These are phyloP conservation scores for Pleurotus ostreatus DNA, from an alignment of 768 basidiomycete genomes.

Conservation along the genomic window DNA sequence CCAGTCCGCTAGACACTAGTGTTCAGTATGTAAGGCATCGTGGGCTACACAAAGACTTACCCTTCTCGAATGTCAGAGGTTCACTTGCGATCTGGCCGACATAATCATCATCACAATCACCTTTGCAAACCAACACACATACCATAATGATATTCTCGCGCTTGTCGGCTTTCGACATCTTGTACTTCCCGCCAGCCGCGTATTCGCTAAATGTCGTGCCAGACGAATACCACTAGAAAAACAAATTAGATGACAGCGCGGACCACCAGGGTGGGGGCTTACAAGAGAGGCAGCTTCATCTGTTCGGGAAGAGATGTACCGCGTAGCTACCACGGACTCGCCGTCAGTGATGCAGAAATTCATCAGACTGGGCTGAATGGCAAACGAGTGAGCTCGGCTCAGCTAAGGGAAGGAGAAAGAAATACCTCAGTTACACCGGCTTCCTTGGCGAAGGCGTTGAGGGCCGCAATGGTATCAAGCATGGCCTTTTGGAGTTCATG, in stretches of 20 bases:
- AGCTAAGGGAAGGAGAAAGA: constrained; percentile 1
- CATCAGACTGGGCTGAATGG: constrained; percentile 73
- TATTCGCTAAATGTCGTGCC: constrained; percentile 93
- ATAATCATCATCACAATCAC: constrained; percentile 9
- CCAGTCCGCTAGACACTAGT: constrained; percentile 72
- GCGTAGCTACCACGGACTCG: constrained; percentile 86
- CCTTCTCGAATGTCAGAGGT: constrained; percentile 94
- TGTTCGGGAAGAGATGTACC: constrained; percentile 89
- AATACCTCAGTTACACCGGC: constrained; percentile 68
- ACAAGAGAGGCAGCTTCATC: constrained; percentile 93
- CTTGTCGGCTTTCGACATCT: constrained; percentile 95
- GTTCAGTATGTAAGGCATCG: not conserved
- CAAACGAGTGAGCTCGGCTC: not conserved
- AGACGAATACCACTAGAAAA: constrained; percentile 83
- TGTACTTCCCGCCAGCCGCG: constrained; percentile 83
- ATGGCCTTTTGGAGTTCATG: constrained; percentile 76
- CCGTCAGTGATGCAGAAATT: constrained; percentile 98
- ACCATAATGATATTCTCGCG: constrained; percentile 95
- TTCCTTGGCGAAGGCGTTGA: constrained; percentile 75
- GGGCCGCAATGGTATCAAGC: constrained; percentile 77
- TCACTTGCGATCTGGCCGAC: constrained; percentile 73
- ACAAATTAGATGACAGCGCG: not conserved
- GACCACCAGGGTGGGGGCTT: constrained; percentile 15
- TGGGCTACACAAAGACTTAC: constrained; percentile 28
- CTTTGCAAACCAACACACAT: constrained; percentile 6